phyloP scores from a whole-genome alignment of 176 grass and related monocot species.

The Saccharum spontaneum region DNA sequence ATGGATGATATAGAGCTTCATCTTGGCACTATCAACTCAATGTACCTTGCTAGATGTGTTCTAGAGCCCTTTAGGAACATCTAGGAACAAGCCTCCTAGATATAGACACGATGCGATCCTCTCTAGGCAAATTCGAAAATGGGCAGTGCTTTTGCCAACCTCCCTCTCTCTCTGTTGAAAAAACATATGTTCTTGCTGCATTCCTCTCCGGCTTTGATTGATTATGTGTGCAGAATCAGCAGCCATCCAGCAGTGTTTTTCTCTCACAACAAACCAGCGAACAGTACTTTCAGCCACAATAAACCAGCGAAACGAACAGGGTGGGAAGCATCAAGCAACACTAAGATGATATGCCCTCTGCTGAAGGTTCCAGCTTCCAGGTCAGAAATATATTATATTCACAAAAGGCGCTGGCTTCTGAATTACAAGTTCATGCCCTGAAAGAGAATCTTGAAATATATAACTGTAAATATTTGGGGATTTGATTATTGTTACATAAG shows the following conservation, averaged over 20 bases:
- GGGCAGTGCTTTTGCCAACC: not conserved
- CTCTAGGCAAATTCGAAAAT: not conserved
- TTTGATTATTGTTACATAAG: not conserved
- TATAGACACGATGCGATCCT: no score
- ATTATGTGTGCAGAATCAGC: not conserved
- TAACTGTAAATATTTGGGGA: not conserved
- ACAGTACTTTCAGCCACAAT: no score
- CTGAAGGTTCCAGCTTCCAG: not conserved
- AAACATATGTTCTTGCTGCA: conserved; percentile 11
- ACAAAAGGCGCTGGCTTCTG: not conserved
- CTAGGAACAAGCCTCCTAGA: no score
- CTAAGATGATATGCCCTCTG: not conserved
- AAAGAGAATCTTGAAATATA: not conserved
- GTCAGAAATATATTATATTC: not conserved
- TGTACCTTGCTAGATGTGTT: no score
- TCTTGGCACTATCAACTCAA: no score
- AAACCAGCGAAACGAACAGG: no score
- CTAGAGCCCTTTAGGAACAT: no score
- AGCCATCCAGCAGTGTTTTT: no score
- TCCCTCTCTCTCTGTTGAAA: not conserved
- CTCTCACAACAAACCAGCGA: no score
- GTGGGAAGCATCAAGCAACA: not conserved
- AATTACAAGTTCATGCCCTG: not conserved
- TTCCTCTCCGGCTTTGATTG: not conserved
- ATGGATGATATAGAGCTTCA: no score